phyloP scores from a whole-genome alignment of 345 rosid genomes.

The Leavenworthia alabamica region DNA sequence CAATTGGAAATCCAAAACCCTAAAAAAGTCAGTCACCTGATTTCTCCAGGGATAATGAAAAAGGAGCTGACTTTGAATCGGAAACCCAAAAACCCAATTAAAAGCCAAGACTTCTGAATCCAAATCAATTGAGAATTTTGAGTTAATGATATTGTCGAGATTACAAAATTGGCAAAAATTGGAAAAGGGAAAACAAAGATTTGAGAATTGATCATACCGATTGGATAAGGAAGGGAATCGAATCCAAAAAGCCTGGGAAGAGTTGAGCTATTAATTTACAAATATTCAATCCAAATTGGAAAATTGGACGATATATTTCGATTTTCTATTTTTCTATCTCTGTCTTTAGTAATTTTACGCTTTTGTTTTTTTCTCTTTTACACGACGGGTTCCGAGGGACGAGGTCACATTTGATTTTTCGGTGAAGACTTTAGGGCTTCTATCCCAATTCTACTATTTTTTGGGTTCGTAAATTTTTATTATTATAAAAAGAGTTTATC shows the following conservation, averaged over 20 bases:
- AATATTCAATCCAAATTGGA: conserved; percentile 14
- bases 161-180: background rate
- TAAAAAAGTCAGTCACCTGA: conserved; percentile 19
- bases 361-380: background rate
- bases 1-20: background rate
- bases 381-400: too few relatives aligned
- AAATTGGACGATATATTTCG: conserved; percentile 17
- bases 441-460: too few relatives aligned
- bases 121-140: background rate
- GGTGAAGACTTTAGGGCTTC: too few relatives aligned
- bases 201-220: conserved; percentile 12
- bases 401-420: too few relatives aligned
- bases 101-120: conserved; percentile 26
- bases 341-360: too few relatives aligned
- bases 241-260: background rate
- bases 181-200: background rate
- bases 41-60: background rate
- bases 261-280: background rate
- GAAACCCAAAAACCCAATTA: conserved; percentile 27
- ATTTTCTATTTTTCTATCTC: background rate
- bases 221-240: conserved; percentile 15
- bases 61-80: conserved; percentile 18
- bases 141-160: background rate
- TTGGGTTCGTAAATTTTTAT: too few relatives aligned
- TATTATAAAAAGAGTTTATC: too few relatives aligned